Conservation (phyloP, 139 green algal species). For the Chlorella sp. region DNA sequence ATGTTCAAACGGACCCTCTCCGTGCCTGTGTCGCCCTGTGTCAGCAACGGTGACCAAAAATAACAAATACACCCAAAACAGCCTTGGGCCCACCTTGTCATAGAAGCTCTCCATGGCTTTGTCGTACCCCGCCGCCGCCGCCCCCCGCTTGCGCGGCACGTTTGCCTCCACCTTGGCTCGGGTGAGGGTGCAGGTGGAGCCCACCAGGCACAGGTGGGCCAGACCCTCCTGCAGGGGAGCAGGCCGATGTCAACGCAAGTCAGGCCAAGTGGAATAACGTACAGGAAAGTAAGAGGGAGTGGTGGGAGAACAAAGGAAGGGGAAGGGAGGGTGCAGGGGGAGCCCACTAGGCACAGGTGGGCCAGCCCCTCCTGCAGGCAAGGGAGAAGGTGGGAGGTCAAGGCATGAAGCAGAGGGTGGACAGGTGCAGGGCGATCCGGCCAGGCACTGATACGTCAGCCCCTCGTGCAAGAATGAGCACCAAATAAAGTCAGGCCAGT, state of each 20-base stretch:
- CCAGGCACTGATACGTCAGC: no score
- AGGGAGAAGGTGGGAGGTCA: no score
- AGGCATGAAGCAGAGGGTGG: no score
- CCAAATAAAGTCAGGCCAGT: no score
- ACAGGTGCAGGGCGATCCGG: no score
- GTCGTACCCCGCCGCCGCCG: conserved; percentile 88
- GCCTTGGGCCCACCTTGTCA: conserved; percentile 48
- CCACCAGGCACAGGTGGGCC: conserved; percentile 90
- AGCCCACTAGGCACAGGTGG: conserved; percentile 88
- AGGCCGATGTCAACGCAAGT: background rate
- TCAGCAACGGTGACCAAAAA: background rate
- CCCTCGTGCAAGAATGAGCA: no score
- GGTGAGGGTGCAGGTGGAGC: conserved; percentile 77
- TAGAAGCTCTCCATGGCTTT: conserved; percentile 86
- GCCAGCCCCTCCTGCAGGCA: no score
- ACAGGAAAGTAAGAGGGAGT: no score
- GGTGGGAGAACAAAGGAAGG: no score
- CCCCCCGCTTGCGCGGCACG: conserved; percentile 91
- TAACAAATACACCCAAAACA: background rate
- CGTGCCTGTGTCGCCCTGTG: no score
- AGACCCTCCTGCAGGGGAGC: conserved; percentile 79
- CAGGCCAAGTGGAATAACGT: no score
- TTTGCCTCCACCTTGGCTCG: conserved; percentile 85
- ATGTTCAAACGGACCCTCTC: no score
- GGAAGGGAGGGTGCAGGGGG: conserved; percentile 77